Percentiles rank a stretch among this genome's conserved stretches.
These are phyloP conservation scores for Yamadazyma dendronema DNA, from an alignment of 1,139 yeast genomes.

Conservation along the genomic window DNA sequence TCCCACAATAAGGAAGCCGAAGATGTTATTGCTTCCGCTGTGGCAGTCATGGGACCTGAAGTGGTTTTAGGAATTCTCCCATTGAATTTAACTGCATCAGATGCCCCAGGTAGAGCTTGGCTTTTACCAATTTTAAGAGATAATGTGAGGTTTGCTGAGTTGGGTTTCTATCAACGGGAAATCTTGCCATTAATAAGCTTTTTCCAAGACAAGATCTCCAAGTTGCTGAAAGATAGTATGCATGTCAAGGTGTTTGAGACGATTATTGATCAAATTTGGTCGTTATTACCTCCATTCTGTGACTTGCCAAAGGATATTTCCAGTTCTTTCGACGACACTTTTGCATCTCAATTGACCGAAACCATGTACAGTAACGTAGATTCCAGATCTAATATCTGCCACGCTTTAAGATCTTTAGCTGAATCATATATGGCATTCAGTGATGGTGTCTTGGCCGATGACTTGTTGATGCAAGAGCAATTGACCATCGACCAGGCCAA, in stretches of 20 bases:
- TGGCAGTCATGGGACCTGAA: slow-evolving; percentile 83
- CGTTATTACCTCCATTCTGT: slow-evolving; percentile 84
- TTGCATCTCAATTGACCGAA: slow-evolving; percentile 77
- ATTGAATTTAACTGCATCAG: slow-evolving; percentile 54
- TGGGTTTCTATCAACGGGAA: slow-evolving; percentile 59
- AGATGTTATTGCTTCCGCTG: slow-evolving; percentile 72
- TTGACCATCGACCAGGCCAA: slow-evolving; percentile 59
- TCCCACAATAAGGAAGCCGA: slow-evolving; percentile 81
- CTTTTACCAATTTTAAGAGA: slow-evolving; percentile 89
- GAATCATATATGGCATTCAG: slow-evolving; percentile 70
- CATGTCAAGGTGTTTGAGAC: slow-evolving; percentile 78
- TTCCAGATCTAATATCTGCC: slow-evolving; percentile 76
- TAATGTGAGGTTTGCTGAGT: slow-evolving; percentile 68
- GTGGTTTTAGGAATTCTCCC: slow-evolving; percentile 74
- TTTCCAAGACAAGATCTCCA: slow-evolving; percentile 51
- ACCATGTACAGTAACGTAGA: slow-evolving; percentile 72
- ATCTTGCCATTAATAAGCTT: slow-evolving; percentile 68
- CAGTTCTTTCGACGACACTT: slow-evolving; percentile 63
- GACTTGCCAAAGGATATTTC: slow-evolving; percentile 78
- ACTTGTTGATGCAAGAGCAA: slow-evolving; percentile 56
- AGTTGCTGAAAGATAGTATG: slow-evolving; percentile 52
- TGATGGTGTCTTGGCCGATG: slow-evolving; percentile 57
- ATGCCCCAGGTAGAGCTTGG: slow-evolving; percentile 87
- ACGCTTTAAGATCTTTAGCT: slow-evolving; percentile 73
- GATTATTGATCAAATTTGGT: slow-evolving; percentile 88